Evolutionary conservation across 2,329 filamentous ascomycete species (phyloP), one percentile per base, ranked within the genome.

Genomic region (Xylaria sp.): DNA sequence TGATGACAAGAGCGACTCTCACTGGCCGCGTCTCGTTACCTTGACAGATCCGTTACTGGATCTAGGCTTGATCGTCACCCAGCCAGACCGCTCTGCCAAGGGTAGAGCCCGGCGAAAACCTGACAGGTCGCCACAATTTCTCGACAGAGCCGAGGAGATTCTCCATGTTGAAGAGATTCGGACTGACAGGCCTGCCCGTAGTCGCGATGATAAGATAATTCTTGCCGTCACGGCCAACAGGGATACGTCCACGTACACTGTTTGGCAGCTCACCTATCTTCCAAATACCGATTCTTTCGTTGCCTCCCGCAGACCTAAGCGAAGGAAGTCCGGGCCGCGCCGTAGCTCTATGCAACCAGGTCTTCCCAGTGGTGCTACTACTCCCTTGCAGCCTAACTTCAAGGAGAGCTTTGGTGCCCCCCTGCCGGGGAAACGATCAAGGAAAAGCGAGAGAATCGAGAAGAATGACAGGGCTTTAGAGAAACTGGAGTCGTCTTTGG

Each of bases 1-100:
- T 3, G 74, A 86, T 63, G 83, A 87, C 50, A 83, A 84, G 48
- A 83, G 81, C 34, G 86, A 88, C 72, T 86, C 87, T 1, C 89
- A 90, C 60, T 89, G 92, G 83, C 92, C 92, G 0, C 86, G 93
- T 37, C 83, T 98, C 0, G 94, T 97, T 73, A 93, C 92, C 31
- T 84, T 99, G 57, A 94, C 92, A 2, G 93, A 97, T 76, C 95
- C 95, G 1, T 84, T 98, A 66, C 88, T 93, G 2, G 94, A 98
- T 74, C 86, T 98, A 75, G 95, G 94, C 1, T 83, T 97, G 52
- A 89, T 98, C 20, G 92, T 96, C 18, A 88, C 88, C 5, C 84
- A 86, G 58, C 81, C 86, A 1, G 85, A 88, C 20, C 81, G 81
- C 50, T 75, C 76, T 25, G 64, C 66, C 48, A 76, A 84, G 72